Base-by-base conservation (phyloP, 169 alveolate species). In the Plasmodium falciparum region DNA sequence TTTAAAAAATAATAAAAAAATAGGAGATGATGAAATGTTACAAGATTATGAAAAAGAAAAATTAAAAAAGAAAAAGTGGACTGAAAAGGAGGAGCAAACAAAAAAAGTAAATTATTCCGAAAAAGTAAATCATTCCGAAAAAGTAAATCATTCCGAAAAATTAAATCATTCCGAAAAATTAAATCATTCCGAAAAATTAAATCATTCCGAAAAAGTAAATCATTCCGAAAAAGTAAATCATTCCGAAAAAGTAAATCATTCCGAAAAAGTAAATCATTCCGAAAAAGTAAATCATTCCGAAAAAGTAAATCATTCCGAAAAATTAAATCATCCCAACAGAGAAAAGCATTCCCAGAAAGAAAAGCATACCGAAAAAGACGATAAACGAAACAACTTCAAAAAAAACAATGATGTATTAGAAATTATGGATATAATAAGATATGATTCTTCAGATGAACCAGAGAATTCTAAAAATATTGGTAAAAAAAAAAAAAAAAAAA, bases 281-380 rank as follows among this genome's bases (percentile, higher is more conserved):
- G 4, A 33, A 33, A 33, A 59, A 59, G 15, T 0, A 20, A 1
- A 20, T 9, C 26, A 59, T 17, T 59, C 59, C 12, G 61, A 74
- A 17, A 74, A 73, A 0, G 88, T 65, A 1, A 43, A 74, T n/a
- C 29, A 17, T 24, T n/a, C 45, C 4, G 74, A 74, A 29, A 65
- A 43, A 15, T 74, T 61, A 45, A 66, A 61, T 26, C 1, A 2
- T 26, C 1, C 29, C 29, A 1, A 29, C 43, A 5, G 13, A 17
- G 13, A 1, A 61, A 3, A 33, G 0, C 8, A 3, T 33, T 4
- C 8, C 43, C 7, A 33, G 0, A 33, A 33, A 33, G 6, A 1
- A 33, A 3, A 33, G 0, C 8, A 33, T 33, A 0, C 1, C 43
- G 6, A 33, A 33, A 33, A 33, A 33, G 43, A 33, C 5, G 43